These are phyloP conservation scores for Fusarium tricinctum DNA, from an alignment of 2,329 filamentous ascomycete genomes.

Conservation along the genomic window DNA sequence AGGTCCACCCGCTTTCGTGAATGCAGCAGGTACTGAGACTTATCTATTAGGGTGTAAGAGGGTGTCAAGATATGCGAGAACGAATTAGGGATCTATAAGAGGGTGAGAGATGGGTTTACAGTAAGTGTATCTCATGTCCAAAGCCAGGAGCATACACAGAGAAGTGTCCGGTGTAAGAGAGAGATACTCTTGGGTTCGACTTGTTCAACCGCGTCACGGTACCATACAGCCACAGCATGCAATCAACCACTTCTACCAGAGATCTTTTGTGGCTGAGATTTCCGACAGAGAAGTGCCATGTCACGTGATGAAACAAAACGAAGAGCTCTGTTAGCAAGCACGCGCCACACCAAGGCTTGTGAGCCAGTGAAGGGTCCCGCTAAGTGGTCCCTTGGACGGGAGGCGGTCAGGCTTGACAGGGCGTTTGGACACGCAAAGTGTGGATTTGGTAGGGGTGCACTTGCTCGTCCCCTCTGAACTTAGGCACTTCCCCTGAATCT, in stretches of 20 bases:
- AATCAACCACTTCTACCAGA: slow-evolving; percentile 19
- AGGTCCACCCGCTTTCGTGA: slow-evolving; percentile 37
- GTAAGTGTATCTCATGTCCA: slow-evolving; percentile 10
- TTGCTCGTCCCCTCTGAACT: slow-evolving; percentile 27
- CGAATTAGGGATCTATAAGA: slow-evolving; percentile 4
- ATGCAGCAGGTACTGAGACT: slow-evolving; percentile 19
- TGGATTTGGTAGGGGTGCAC: slow-evolving; percentile 40
- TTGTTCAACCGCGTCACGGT: slow-evolving; percentile 36
- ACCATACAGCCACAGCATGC: slow-evolving; percentile 27
- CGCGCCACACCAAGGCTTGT: slow-evolving; percentile 32
- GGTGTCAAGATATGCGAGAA: neutral
- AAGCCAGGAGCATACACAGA: slow-evolving; percentile 5
- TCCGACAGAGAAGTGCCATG: neutral
- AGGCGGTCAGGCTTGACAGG: slow-evolving; percentile 50
- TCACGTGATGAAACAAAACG: slow-evolving; percentile 41
- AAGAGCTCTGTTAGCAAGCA: slow-evolving; percentile 35
- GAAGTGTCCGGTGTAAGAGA: slow-evolving; percentile 31
- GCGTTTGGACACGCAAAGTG: slow-evolving; percentile 25
- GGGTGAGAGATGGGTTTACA: neutral
- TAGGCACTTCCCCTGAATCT: slow-evolving; percentile 50
- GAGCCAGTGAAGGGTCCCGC: slow-evolving; percentile 26
- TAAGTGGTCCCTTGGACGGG: slow-evolving; percentile 43
- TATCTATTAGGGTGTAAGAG: slow-evolving; percentile 25
- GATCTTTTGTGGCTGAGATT: slow-evolving; percentile 15
- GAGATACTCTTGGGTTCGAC: slow-evolving; percentile 23